Percentiles rank a stretch among this genome's conserved stretches.
Evolutionary conservation across 2,329 filamentous ascomycete species (phyloP).

Genomic region (Ceratocystis harringtonii): DNA sequence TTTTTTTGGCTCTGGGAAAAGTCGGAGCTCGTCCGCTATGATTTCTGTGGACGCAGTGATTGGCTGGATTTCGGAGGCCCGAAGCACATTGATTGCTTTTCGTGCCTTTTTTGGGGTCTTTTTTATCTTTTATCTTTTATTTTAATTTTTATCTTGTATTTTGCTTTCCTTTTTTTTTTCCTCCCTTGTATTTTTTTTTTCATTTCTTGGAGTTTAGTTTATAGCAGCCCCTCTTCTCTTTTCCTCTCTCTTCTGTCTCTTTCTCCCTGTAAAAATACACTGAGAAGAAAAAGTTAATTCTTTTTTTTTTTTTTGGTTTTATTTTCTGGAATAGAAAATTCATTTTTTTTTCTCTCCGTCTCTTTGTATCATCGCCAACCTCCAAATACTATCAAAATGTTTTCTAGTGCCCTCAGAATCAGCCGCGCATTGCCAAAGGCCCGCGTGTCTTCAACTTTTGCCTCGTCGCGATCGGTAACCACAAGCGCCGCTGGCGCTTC

Average conservation of each 20-base stretch:
- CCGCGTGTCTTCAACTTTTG: slow-evolving; percentile 31
- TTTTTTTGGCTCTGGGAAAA: slow-evolving; percentile 3
- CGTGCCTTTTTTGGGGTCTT: background rate
- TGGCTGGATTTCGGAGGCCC: background rate
- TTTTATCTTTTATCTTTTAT: background rate
- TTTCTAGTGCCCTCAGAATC: slow-evolving; percentile 53
- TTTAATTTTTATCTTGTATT: background rate
- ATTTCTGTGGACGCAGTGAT: background rate
- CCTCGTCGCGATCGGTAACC: slow-evolving; percentile 63
- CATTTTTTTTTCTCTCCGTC: slow-evolving; percentile 3
- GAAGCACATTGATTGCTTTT: too few species aligned
- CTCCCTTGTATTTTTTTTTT: background rate
- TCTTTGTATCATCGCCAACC: slow-evolving; percentile 3
- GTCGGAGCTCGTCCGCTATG: background rate
- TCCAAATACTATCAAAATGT: slow-evolving; percentile 35
- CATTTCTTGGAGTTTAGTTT: background rate
- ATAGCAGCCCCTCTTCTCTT: slow-evolving; percentile 10
- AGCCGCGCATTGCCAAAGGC: slow-evolving; percentile 45
- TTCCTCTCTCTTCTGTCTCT: background rate
- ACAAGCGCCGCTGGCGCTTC: slow-evolving; percentile 89
- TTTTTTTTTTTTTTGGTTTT: slow-evolving; percentile 5
- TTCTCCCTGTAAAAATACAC: too few species aligned
- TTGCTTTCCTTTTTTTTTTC: background rate
- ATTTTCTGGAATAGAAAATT: background rate
- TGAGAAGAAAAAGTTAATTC: background rate